Percentiles rank a stretch among this genome's conserved stretches.
Evolutionary conservation across 164 flowering plant species (phyloP).

Genomic region (Malania oleifera): DNA sequence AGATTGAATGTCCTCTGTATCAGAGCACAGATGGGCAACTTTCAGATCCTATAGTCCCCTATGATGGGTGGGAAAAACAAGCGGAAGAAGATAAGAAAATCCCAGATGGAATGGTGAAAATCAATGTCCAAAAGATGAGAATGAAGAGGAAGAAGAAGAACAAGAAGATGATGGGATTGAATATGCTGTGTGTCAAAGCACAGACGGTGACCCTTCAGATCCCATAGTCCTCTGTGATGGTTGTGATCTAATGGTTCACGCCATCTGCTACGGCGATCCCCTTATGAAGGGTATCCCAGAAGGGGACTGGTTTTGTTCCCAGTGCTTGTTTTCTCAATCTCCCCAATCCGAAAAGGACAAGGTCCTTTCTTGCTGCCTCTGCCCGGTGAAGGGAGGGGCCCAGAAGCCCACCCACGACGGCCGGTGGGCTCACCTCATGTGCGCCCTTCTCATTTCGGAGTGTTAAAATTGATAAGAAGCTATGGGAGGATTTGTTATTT

Average conservation of each 20-base stretch:
- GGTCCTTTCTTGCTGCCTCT: conserved; percentile 52
- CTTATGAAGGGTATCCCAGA: conserved; percentile 59
- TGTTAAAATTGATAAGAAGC: no score
- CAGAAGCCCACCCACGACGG: conserved; percentile 67
- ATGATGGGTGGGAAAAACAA: no score
- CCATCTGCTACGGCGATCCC: conserved; percentile 78
- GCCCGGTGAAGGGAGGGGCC: conserved; percentile 64
- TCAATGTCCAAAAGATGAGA: neutral
- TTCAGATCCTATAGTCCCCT: no score
- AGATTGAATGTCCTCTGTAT: no score
- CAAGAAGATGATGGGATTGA: conserved; percentile 77
- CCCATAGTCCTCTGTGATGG: conserved; percentile 95
- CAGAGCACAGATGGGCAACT: no score
- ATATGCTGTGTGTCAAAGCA: conserved; percentile 74
- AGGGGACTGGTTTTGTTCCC: conserved; percentile 84
- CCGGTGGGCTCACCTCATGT: conserved; percentile 73
- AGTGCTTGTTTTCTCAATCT: conserved; percentile 27
- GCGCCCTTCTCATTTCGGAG: conserved; percentile 76
- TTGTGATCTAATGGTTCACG: conserved; percentile 84
- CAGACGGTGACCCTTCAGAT: conserved; percentile 80
- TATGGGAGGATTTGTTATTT: no score
- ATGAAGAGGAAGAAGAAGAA: conserved; percentile 11
- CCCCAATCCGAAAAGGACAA: conserved; percentile 1
- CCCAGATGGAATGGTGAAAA: neutral
- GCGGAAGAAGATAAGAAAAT: neutral